Evolutionary conservation across 2,329 filamentous ascomycete species (phyloP), one percentile per base, ranked within the genome.

Genomic region (Emericellopsis cladophorae): DNA sequence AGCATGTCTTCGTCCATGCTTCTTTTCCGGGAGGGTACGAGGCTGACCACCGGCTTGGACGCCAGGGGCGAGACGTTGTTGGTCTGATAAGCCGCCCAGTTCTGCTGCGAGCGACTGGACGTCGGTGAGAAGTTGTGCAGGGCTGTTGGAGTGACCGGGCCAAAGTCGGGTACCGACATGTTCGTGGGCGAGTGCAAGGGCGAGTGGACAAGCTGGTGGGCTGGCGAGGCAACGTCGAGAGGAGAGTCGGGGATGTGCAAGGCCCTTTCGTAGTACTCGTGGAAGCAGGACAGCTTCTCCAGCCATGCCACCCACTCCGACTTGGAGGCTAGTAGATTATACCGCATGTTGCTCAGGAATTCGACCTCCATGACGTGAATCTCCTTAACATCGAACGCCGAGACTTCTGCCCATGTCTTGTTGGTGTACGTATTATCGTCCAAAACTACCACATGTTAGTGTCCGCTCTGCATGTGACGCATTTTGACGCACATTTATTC

Each of bases 361-460:
- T 98, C 92, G n/a, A 98, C 92, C 59, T 98, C 92, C 92, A 98
- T 98, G 36, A 95, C 84, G 58, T 98, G 92, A 40, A 98, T 95
- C 61, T 98, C 92, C 45, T 83, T 79, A 11, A 96, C 90, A 2
- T 85, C 80, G 45, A 98, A 95, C 36, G 85, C 84, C 1, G 92
- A 96, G 10, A 98, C 92, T 53, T 98, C 92, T 3, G 90, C 92
- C 92, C 92, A 98, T 0, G 92, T 98, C 68, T 96, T 95, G 67
- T 98, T 98, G 31, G 92, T 96, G 62, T 98, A 98, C 0, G 92
- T 96, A 59, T 96, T 98, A 60, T 98, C 92, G 56, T 98, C 92
- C 52, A 98, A 67, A 57, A 96, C 81, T 86, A 46, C 2, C 31
- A 34, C 26, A 8, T 16, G 29, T 38, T 32, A 26, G 9, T 21